These are phyloP conservation scores for Fusarium metavorans DNA, from an alignment of 2,329 filamentous ascomycete species.

Conservation along the genomic window DNA sequence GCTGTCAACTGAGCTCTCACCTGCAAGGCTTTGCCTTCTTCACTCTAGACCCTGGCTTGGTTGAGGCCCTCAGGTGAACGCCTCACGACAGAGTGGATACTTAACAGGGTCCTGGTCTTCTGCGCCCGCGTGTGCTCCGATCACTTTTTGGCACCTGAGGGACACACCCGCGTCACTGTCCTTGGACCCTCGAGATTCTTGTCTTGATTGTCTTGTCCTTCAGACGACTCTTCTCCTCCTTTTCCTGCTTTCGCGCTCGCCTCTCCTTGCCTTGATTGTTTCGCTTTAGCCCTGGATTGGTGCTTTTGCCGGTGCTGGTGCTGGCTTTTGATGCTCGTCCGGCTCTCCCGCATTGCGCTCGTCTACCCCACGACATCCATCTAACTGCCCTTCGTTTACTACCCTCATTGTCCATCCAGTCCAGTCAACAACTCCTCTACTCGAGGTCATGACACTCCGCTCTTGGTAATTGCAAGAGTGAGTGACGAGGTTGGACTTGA, in stretches of 20 bases:
- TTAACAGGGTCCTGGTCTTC: conserved; percentile 38
- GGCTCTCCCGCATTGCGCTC: conserved; percentile 12
- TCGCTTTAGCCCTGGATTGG: conserved; percentile 33
- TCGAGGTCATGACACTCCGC: conserved; percentile 39
- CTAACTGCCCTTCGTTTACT: conserved; percentile 2
- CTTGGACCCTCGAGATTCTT: conserved; percentile 35
- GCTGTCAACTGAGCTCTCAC: conserved; percentile 31
- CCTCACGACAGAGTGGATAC: conserved; percentile 40
- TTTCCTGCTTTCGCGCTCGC: conserved; percentile 21
- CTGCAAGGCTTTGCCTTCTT: conserved; percentile 39
- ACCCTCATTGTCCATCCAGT: conserved; percentile 2
- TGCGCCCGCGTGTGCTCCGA: conserved; percentile 43
- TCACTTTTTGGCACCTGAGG: conserved; percentile 36
- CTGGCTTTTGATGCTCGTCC: conserved; percentile 32
- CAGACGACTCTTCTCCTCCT: conserved; percentile 29
- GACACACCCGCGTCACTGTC: conserved; percentile 34
- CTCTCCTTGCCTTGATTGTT: conserved; percentile 18
- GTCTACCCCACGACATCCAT: conserved; percentile 12
- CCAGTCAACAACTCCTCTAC: conserved; percentile 14
- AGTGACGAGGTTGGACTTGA: conserved; percentile 29
- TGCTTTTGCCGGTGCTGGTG: conserved; percentile 41
- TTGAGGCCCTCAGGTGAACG: conserved; percentile 32
- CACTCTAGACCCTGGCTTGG: conserved; percentile 35
- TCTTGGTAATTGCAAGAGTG: conserved; percentile 30
- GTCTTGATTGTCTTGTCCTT: conserved; percentile 21